Base-by-base conservation (phyloP, 768 basidiomycete genomes). In the Hysterangium stoloniferum region DNA sequence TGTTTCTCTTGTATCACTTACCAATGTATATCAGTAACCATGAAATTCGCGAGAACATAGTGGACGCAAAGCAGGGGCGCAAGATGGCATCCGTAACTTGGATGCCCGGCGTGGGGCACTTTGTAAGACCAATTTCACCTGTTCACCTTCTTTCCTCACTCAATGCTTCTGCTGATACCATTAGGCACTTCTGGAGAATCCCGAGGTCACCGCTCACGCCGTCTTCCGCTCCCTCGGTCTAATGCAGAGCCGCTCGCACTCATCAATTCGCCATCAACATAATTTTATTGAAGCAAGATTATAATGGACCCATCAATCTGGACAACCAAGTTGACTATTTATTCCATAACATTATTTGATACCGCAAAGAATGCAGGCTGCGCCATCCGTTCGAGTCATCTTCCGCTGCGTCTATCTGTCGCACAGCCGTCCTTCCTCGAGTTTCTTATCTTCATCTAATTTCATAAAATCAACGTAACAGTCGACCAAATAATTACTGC, bases 21-120 rank as follows among this genome's bases (percentile, higher is more conserved):
- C n/a, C n/a, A 15, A 22, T 46, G 12, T 46, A n/a, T 29, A 27
- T 37, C 17, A 5, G 32, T 34, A 76, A 75, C 17, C 71, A 73
- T 1, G 66, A 71, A 45, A 63, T 75, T 40, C 73, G 72, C 38
- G 67, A 75, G 7, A 69, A 73, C 0, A 57, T 77, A 45, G 61
- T 60, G 37, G 72, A 76, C 46, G 55, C 53, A 3, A 62, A 65
- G 7, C 64, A 71, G 54, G 76, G 75, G 11, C 62, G 70, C 15
- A 56, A 56, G 19, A 64, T 67, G 5, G 65, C 73, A 4, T 77
- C 76, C 29, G 69, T 76, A 7, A 67, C 64, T 29, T 67, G 62
- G 42, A 62, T 78, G 1, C 59, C 72, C 45, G 64, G 65, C 40
- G 65, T 69, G n/a, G 75, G 76, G 20, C 76, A 78, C 62, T 63